Evolutionary conservation across 495 filamentous ascomycete genomes (phyloP), one percentile per base, ranked within the genome.

Genomic region (Tuber microsphaerosporum): DNA sequence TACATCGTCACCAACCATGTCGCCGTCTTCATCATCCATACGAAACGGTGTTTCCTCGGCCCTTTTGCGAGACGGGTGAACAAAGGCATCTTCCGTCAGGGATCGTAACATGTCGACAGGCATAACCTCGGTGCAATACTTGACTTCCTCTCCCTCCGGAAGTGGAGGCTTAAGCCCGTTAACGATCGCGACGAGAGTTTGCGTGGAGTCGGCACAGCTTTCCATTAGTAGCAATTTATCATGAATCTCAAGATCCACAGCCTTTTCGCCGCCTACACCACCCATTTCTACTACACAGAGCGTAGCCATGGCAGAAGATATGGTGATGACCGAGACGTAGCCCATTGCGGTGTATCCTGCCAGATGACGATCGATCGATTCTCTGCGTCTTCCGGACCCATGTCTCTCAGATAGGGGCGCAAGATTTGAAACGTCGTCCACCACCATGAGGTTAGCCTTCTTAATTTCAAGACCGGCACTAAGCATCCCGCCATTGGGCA

Each of bases 131-230:
- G 94, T 98, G 61, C 91, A 89, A 82, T 97, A 99, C 81, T 94
- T 94, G 74, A 89, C 87, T 73, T 91, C 90, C 70, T 91, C 91
- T 79, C 88, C 92, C 14, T 94, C 93, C 1, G 93, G 90, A 10
- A 88, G 88, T 4, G 96, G 95, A 37, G 94, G 95, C 17, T 89
- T 89, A 7, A 99, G 87, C 0, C 91, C 94, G 81, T 92, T 93
- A 61, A 95, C 82, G 75, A 95, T 88, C 22, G 87, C 89, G 71
- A 96, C 90, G 4, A 99, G 88, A 0, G 96, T 98, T 80, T 97
- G 93, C 0, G 95, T 98, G 16, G 96, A 98, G 84, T 99, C 96
- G 22, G 96, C 95, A 82, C 96, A 98, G 6, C 93, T 92, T 82
- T 99, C 96, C 22, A 99, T 86, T 37, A 99, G 90, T 42, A 98